A percentile compares a stretch with the other conserved stretches of the same genome.
Evolutionary conservation across 495 filamentous ascomycete species (phyloP).

Genomic region (Oidiodendron maius): DNA sequence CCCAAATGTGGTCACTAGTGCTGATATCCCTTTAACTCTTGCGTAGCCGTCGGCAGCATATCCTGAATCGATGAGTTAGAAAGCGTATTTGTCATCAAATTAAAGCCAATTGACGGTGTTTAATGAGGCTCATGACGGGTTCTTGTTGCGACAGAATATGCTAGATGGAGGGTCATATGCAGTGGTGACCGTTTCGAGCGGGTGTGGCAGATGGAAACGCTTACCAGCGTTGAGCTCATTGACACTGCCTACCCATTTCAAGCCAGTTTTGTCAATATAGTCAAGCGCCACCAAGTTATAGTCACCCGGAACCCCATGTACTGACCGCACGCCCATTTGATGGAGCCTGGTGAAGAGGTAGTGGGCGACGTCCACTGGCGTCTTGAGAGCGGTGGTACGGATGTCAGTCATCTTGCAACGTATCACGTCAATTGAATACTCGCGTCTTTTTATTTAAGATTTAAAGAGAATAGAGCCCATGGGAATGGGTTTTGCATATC

Average conservation of each 20-base stretch:
- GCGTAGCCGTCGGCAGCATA: slow-evolving; percentile 82
- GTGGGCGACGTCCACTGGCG: slow-evolving; percentile 43
- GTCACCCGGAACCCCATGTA: slow-evolving; percentile 73
- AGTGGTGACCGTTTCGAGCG: too few relatives aligned
- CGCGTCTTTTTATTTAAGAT: background rate
- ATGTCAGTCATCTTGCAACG: slow-evolving; percentile 10
- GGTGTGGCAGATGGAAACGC: too few relatives aligned
- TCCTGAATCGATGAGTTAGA: slow-evolving; percentile 27
- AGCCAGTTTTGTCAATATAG: slow-evolving; percentile 52
- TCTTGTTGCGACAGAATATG: too few relatives aligned
- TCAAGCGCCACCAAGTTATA: slow-evolving; percentile 69
- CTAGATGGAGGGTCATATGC: too few relatives aligned
- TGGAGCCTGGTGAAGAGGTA: slow-evolving; percentile 67
- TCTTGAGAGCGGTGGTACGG: slow-evolving; percentile 24
- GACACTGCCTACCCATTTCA: slow-evolving; percentile 73
- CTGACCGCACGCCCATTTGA: slow-evolving; percentile 60
- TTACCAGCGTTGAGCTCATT: slow-evolving; percentile 78
- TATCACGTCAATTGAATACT: background rate
- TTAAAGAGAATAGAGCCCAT: background rate
- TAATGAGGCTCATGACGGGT: too few relatives aligned
- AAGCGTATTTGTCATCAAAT: background rate
- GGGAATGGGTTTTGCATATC: too few relatives aligned
- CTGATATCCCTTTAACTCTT: slow-evolving; percentile 63
- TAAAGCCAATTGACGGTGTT: too few relatives aligned
- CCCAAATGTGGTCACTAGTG: slow-evolving; percentile 74